These are phyloP conservation scores for Colletotrichum navitas DNA, from an alignment of 2,329 filamentous ascomycete genomes.

Conservation along the genomic window DNA sequence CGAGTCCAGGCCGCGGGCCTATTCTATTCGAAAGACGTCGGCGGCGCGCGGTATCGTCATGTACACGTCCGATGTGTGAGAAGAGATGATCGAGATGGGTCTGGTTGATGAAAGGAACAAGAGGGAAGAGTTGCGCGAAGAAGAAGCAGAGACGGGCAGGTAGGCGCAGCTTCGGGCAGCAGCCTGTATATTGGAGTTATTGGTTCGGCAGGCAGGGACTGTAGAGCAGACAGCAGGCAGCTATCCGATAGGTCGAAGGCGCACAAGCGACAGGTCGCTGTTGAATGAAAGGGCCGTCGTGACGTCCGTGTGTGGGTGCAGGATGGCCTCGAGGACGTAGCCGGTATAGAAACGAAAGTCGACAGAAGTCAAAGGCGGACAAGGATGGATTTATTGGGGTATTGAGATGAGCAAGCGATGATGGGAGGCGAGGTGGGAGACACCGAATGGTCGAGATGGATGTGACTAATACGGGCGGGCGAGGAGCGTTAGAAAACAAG, in stretches of 20 bases:
- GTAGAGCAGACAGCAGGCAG: constrained; percentile 46
- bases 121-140: constrained; percentile 31
- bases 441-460: constrained; percentile 17
- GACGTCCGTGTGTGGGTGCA: constrained; percentile 35
- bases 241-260: constrained; percentile 50
- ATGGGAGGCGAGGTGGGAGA: constrained; percentile 20
- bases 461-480: constrained; percentile 41
- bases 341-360: constrained; percentile 12
- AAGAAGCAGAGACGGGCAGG: constrained; percentile 44
- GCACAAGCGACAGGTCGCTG: constrained; percentile 33
- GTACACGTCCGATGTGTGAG: constrained; percentile 50
- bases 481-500: constrained; percentile 35
- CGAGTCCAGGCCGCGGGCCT: constrained; percentile 35
- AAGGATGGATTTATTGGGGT: constrained; percentile 10
- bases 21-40: constrained; percentile 51
- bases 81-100: background rate
- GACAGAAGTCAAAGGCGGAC: constrained; percentile 7
- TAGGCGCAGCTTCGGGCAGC: constrained; percentile 30
- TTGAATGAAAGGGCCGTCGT: constrained; percentile 36
- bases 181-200: constrained; percentile 28
- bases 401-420: constrained; percentile 14
- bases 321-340: constrained; percentile 28
- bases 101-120: constrained; percentile 6
- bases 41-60: constrained; percentile 54
- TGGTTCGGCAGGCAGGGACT: constrained; percentile 45